Conservation (phyloP, 805 yeast genomes). For the Metschnikowia cerradonensis region DNA sequence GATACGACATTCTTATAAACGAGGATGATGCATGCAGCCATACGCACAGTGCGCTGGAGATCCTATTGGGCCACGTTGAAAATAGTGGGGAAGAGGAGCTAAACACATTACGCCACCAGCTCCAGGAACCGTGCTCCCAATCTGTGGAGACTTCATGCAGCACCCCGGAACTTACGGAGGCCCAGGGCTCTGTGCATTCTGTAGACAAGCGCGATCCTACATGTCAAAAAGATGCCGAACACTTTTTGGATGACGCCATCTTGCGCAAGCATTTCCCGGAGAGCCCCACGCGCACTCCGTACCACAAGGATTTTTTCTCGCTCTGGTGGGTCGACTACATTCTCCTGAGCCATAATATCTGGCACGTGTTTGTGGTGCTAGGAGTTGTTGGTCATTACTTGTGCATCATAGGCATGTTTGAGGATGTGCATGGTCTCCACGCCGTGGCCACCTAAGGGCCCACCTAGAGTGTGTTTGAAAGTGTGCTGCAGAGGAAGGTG, state of each 20-base stretch:
- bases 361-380: slow-evolving; percentile 88
- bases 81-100: slow-evolving; percentile 38
- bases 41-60: slow-evolving; percentile 26
- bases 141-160: not conserved
- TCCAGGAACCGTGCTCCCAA: not conserved
- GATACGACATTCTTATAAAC: slow-evolving; percentile 62
- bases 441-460: not conserved
- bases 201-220: not conserved
- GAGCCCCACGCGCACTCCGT: slow-evolving; percentile 31
- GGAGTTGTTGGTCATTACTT: slow-evolving; percentile 89
- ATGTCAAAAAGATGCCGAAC: slow-evolving; percentile 9
- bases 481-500: not conserved
- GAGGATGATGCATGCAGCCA: slow-evolving; percentile 27
- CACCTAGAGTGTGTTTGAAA: not conserved
- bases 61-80: slow-evolving; percentile 32
- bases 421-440: slow-evolving; percentile 21
- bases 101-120: slow-evolving; percentile 1
- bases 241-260: slow-evolving; percentile 25
- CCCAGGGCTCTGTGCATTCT: not conserved
- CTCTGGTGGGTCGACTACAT: slow-evolving; percentile 84
- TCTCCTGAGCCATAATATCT: slow-evolving; percentile 78
- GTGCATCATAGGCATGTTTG: slow-evolving; percentile 71
- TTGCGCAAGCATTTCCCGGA: slow-evolving; percentile 36
- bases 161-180: not conserved
- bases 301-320: slow-evolving; percentile 42